Evolutionary conservation across 257 asterid species (phyloP).

Genomic region (Solanum bulbocastanum): DNA sequence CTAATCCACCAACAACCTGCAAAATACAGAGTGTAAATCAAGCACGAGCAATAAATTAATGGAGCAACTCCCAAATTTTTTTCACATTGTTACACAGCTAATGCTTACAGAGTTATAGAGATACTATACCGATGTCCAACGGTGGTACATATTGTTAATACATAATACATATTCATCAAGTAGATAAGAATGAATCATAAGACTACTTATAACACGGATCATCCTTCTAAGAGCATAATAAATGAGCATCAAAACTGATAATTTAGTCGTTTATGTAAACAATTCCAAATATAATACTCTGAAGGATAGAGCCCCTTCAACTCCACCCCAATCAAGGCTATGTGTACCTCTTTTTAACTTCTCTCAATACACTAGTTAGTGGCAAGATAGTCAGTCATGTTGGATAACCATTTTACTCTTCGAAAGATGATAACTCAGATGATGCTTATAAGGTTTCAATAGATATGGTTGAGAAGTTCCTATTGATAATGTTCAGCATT

Average conservation of each 20-base stretch:
- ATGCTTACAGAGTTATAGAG: not conserved
- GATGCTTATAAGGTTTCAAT: not conserved
- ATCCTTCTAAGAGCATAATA: not conserved
- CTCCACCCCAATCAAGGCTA: not conserved
- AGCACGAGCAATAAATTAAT: not conserved
- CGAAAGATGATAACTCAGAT: not conserved
- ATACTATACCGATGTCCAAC: not conserved
- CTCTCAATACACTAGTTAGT: not conserved
- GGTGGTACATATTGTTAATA: not conserved
- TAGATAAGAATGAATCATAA: not conserved
- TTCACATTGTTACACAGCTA: not conserved
- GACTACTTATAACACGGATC: not conserved
- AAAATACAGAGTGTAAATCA: not conserved
- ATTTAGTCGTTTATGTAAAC: not conserved
- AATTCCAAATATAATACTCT: not conserved
- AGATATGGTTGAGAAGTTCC: not conserved
- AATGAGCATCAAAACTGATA: not conserved
- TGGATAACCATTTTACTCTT: not conserved
- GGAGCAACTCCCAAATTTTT: not conserved
- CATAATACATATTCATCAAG: not conserved
- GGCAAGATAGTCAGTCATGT: not conserved
- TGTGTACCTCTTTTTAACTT: not conserved
- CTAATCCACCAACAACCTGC: constrained; percentile 91
- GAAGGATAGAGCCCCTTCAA: not conserved
- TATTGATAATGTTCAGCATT: not conserved